Evolutionary conservation across 2,329 filamentous ascomycete genomes (phyloP).

Genomic region (Alternaria alternata): DNA sequence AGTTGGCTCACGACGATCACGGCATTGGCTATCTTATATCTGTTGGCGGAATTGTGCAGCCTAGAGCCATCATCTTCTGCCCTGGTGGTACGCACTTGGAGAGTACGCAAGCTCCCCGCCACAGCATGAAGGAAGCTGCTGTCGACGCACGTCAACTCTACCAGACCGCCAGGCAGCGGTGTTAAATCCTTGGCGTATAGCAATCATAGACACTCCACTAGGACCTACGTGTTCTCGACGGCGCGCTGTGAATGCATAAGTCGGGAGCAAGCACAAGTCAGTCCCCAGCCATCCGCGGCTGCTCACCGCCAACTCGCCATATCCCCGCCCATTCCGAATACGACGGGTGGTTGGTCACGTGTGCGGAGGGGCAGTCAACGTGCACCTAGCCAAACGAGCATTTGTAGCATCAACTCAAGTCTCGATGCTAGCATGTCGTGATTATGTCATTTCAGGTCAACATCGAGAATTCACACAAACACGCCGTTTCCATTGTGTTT

Average conservation of each 20-base stretch:
- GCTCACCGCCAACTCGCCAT: constrained; percentile 47
- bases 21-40: constrained; percentile 24
- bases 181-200: constrained; percentile 34
- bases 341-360: constrained; percentile 29
- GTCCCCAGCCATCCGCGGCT: constrained; percentile 43
- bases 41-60: constrained; percentile 8
- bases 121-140: constrained; percentile 32
- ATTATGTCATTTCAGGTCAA: neutral
- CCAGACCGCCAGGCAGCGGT: constrained; percentile 43
- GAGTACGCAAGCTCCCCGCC: constrained; percentile 50
- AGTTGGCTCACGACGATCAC: constrained; percentile 3
- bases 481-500: neutral
- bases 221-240: constrained; percentile 34
- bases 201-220: constrained; percentile 21
- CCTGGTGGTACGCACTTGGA: constrained; percentile 8
- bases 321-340: constrained; percentile 13
- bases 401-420: neutral
- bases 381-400: constrained; percentile 12
- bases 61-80: constrained; percentile 41
- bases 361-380: constrained; percentile 42
- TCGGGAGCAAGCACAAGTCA: constrained; percentile 15
- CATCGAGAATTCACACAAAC: neutral
- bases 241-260: constrained; percentile 28
- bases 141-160: constrained; percentile 28
- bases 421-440: neutral